These are phyloP conservation scores for Pichia manshurica DNA, from an alignment of 805 yeast species.

Conservation along the genomic window DNA sequence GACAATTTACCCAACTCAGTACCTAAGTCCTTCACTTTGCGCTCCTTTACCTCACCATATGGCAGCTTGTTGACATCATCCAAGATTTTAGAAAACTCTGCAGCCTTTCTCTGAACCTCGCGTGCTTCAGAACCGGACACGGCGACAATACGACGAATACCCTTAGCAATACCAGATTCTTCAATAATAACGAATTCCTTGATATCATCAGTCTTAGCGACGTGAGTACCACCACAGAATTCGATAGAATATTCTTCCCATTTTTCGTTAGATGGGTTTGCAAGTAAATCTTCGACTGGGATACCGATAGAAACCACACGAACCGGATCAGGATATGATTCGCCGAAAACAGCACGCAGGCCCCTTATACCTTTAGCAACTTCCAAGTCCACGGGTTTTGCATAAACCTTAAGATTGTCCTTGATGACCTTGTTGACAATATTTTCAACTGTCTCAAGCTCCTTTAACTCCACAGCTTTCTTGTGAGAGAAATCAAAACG, in stretches of 20 bases:
- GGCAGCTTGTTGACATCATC: slow-evolving; percentile 55
- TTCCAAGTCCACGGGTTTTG: slow-evolving; percentile 74
- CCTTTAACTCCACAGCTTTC: slow-evolving; percentile 67
- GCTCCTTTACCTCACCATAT: slow-evolving; percentile 75
- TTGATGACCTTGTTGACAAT: slow-evolving; percentile 69
- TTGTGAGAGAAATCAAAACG: slow-evolving; percentile 96
- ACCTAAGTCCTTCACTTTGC: slow-evolving; percentile 74
- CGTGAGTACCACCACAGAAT: slow-evolving; percentile 99
- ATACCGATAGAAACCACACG: slow-evolving; percentile 95
- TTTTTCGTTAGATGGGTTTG: slow-evolving; percentile 61
- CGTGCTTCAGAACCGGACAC: slow-evolving; percentile 90
- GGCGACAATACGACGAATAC: slow-evolving; percentile 96
- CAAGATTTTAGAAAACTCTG: slow-evolving; percentile 59
- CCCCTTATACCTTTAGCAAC: slow-evolving; percentile 73
- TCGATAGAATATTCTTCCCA: slow-evolving; percentile 83
- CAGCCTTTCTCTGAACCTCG: slow-evolving; percentile 82
- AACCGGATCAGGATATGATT: slow-evolving; percentile 98
- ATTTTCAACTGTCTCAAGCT: slow-evolving; percentile 69
- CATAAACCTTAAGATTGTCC: slow-evolving; percentile 64
- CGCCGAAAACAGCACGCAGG: slow-evolving; percentile 97
- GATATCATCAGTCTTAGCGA: slow-evolving; percentile 85
- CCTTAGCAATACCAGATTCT: slow-evolving; percentile 98
- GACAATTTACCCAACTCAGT: slow-evolving; percentile 76
- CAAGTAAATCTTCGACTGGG: slow-evolving; percentile 74
- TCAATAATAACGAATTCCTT: slow-evolving; percentile 85